Percentiles rank a stretch among this genome's conserved stretches.
Conservation (phyloP, 768 basidiomycete genomes). For the Amanita rubescens region DNA sequence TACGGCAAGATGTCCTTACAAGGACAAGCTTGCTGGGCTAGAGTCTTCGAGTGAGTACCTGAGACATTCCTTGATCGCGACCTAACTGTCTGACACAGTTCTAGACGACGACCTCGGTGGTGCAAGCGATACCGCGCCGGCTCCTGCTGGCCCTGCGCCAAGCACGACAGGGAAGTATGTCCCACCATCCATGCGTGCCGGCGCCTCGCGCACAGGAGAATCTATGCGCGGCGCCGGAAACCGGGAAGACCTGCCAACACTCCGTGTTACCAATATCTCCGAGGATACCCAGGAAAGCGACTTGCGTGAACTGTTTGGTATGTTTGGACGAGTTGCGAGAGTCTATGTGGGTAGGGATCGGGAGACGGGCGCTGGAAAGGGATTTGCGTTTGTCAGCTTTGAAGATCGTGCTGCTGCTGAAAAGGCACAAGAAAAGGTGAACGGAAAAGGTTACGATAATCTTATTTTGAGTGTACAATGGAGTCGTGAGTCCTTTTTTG, state of each 20-base stretch:
- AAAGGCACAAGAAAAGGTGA: conserved; percentile 83
- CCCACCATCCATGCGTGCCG: conserved; percentile 84
- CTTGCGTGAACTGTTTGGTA: conserved; percentile 82
- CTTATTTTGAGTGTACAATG: conserved; percentile 67
- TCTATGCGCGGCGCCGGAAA: conserved; percentile 57
- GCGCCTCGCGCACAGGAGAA: conserved; percentile 64
- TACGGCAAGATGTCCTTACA: conserved; percentile 97
- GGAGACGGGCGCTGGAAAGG: conserved; percentile 92
- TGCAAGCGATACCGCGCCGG: conserved; percentile 27
- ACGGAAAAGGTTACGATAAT: conserved; percentile 91
- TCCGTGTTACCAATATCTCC: conserved; percentile 95
- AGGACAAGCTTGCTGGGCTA: conserved; percentile 80
- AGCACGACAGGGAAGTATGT: conserved; percentile 78
- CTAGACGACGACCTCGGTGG: conserved; percentile 32
- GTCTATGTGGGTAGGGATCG: conserved; percentile 94
- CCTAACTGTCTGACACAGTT: conserved; percentile 15
- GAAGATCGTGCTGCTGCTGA: conserved; percentile 77
- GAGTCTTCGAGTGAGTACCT: conserved; percentile 45
- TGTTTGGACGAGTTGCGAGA: conserved; percentile 78
- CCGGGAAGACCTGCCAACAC: conserved; percentile 90
- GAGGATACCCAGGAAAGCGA: conserved; percentile 95
- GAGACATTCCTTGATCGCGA: not conserved
- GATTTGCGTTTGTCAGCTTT: conserved; percentile 96
- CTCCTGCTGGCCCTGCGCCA: conserved; percentile 27
- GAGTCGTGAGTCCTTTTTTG: conserved; percentile 40